Percentiles rank a stretch among this genome's conserved stretches.
phyloP scores from a whole-genome alignment of 805 yeast genomes.

The Spathaspora arborariae region DNA sequence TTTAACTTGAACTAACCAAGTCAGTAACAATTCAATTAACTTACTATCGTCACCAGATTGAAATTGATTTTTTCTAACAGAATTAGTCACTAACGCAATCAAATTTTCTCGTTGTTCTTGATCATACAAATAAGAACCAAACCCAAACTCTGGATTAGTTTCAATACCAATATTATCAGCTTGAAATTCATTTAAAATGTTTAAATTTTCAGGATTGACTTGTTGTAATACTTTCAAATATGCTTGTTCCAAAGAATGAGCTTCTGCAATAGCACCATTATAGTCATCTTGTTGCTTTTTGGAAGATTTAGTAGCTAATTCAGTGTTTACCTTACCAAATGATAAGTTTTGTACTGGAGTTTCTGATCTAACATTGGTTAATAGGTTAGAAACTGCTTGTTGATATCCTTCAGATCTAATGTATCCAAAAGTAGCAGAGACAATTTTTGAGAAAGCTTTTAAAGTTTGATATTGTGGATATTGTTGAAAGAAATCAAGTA shows the following conservation, averaged over 20 bases:
- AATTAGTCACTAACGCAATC: constrained; percentile 40
- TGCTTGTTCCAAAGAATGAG: constrained; percentile 61
- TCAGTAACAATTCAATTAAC: constrained; percentile 55
- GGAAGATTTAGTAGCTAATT: constrained; percentile 25
- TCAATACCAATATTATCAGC: constrained; percentile 40
- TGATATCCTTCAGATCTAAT: constrained; percentile 34
- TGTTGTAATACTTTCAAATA: constrained; percentile 74
- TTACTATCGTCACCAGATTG: constrained; percentile 41
- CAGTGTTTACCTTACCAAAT: constrained; percentile 46
- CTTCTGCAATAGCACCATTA: constrained; percentile 42
- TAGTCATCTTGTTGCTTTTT: constrained; percentile 16
- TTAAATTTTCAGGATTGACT: constrained; percentile 52
- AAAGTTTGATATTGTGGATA: constrained; percentile 43
- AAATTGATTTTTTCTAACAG: constrained; percentile 44
- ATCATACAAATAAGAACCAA: constrained; percentile 64
- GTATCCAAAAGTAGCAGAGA: constrained; percentile 55
- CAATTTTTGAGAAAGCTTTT: constrained; percentile 46
- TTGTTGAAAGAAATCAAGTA: constrained; percentile 71
- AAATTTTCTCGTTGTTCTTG: constrained; percentile 50
- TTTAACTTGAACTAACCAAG: constrained; percentile 63
- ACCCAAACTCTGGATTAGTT: constrained; percentile 81
- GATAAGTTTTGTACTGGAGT: constrained; percentile 61
- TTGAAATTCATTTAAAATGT: constrained; percentile 57
- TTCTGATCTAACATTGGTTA: constrained; percentile 48
- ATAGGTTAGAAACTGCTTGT: constrained; percentile 45